phyloP scores from a whole-genome alignment of 1,284 basidiomycete species.

The Athelia psychrophila region DNA sequence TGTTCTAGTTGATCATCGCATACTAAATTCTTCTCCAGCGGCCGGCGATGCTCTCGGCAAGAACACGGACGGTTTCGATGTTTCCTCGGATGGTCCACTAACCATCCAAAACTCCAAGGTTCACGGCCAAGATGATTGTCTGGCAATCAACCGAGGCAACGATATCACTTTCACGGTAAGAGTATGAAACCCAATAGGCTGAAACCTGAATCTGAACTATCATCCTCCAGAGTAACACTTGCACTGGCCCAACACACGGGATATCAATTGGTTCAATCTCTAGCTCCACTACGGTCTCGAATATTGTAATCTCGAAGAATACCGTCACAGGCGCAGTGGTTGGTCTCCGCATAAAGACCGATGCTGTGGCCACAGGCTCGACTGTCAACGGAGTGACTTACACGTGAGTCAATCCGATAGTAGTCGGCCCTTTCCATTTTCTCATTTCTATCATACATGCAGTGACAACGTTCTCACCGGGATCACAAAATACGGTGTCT shows the following conservation, averaged over 20 bases:
- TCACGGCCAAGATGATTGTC: constrained; percentile 45
- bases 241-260: constrained; percentile 50
- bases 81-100: constrained; percentile 32
- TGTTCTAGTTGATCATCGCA: neutral
- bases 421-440: constrained; percentile 12
- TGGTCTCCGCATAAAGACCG: constrained; percentile 38
- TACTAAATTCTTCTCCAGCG: constrained; percentile 16
- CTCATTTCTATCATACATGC: constrained; percentile 3
- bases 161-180: constrained; percentile 46
- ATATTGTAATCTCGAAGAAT: constrained; percentile 36
- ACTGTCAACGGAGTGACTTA: constrained; percentile 35
- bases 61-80: constrained; percentile 44
- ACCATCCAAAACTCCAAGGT: constrained; percentile 19
- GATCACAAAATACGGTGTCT: constrained; percentile 25
- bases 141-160: constrained; percentile 48
- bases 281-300: constrained; percentile 32
- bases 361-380: constrained; percentile 27
- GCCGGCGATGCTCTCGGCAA: constrained; percentile 21
- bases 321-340: constrained; percentile 20
- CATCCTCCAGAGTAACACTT: constrained; percentile 47
- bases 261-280: constrained; percentile 48
- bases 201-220: too few species aligned
- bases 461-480: constrained; percentile 13
- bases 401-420: constrained; percentile 27
- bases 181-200: too few species aligned